Evolutionary conservation across 2,329 filamentous ascomycete species (phyloP), one percentile per base, ranked within the genome.

Genomic region (Fusarium fujikuroi): DNA sequence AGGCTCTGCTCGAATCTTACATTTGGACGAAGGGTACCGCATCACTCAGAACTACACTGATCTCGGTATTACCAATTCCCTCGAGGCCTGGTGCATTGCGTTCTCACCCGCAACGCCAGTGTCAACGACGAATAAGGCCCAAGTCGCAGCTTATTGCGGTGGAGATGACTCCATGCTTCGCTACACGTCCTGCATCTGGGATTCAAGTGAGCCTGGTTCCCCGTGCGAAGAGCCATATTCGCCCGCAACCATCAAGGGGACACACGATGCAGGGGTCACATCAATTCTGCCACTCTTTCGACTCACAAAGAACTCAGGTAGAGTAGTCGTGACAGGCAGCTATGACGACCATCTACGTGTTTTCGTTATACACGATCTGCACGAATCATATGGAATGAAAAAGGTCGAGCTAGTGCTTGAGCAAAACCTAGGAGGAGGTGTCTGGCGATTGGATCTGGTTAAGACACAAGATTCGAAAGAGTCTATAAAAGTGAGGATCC

Each of bases 291-390:
- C 95, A 0, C 83, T 97, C 5, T 78, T 86, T 2, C 25, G 84
- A 5, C 76, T 80, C 3, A 74, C 79, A 0, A 74, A 79, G 14
- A 84, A 87, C 14, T 83, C 84, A 7, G 85, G 86, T 3, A 85
- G 86, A 8, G 78, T 96, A 9, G 81, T 97, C 5, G 78, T 97
- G 6, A 98, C 95, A 0, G 96, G 96, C 8, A 97, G 94, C 79
- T 99, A 98, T 78, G 96, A 98, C 77, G 95, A 98, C 76, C 86
- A 87, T 69, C 85, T 98, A 23, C 89, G 95, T 18, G 85, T 97
- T 4, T 87, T 93, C 54, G 80, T 86, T 2, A 83, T 90, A 16
- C 80, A 83, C 32, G 82, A 85, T 16, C 80, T 83, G 5, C 76
- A 83, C 44, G 73, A 77, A 34, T 82, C 82, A 0, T 85, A 86